These are phyloP conservation scores for Trichophyton simii DNA, from an alignment of 2,329 filamentous ascomycete species.

Conservation along the genomic window DNA sequence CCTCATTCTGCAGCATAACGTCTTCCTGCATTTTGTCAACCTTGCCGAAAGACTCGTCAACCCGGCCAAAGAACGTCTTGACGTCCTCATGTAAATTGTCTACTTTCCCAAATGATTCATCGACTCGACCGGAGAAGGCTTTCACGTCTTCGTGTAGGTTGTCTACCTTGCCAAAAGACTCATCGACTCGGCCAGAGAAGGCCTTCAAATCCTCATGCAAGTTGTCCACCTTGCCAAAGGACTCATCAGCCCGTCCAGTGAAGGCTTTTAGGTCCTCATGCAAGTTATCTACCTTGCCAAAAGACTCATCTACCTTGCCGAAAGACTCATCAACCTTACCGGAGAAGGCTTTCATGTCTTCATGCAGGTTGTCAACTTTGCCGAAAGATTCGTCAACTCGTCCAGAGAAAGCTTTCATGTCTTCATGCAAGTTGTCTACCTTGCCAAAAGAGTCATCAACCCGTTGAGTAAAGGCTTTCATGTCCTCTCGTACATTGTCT, in stretches of 20 bases:
- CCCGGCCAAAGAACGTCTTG: conserved; percentile 33
- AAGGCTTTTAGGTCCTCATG: neutral
- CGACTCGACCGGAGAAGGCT: neutral
- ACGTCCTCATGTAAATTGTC: conserved; percentile 45
- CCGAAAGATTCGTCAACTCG: conserved; percentile 66
- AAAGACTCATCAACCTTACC: neutral
- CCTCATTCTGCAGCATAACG: conserved; percentile 65
- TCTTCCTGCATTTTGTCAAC: conserved; percentile 42
- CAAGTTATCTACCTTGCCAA: neutral
- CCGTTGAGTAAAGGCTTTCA: conserved; percentile 35
- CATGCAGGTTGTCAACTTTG: conserved; percentile 64
- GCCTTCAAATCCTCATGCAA: conserved; percentile 69
- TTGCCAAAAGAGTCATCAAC: conserved; percentile 68
- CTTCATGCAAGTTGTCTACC: conserved; percentile 63
- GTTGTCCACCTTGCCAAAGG: conserved; percentile 63
- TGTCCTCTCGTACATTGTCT: neutral
- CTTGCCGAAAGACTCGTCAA: neutral
- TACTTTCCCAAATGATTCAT: neutral
- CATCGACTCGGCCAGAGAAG: conserved; percentile 70
- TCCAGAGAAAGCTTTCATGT: conserved; percentile 73
- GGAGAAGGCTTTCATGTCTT: conserved; percentile 19
- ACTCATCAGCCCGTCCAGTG: conserved; percentile 59
- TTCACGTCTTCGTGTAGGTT: conserved; percentile 48
- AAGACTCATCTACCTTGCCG: neutral
- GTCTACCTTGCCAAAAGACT: conserved; percentile 62